These are phyloP conservation scores for Fusarium pilosicola DNA, from an alignment of 2,329 filamentous ascomycete species.

Conservation along the genomic window DNA sequence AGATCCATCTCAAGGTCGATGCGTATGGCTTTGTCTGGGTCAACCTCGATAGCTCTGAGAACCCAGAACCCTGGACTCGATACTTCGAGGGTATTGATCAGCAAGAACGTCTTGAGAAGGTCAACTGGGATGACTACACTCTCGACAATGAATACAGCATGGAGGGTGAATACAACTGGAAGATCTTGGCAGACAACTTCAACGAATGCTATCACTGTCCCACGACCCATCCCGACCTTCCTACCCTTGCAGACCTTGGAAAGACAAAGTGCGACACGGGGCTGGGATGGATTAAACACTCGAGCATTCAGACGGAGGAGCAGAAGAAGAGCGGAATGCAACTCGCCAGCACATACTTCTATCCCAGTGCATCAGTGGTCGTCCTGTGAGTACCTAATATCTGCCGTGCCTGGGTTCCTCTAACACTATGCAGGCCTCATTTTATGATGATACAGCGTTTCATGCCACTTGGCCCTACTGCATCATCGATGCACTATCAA, in stretches of 20 bases:
- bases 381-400: slow-evolving; percentile 19
- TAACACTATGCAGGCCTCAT: not conserved
- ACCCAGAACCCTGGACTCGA: slow-evolving; percentile 61
- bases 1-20: slow-evolving; percentile 63
- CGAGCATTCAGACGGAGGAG: slow-evolving; percentile 19
- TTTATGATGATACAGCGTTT: slow-evolving; percentile 35
- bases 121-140: slow-evolving; percentile 58
- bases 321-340: slow-evolving; percentile 27
- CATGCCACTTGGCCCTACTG: slow-evolving; percentile 8
- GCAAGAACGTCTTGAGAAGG: slow-evolving; percentile 51
- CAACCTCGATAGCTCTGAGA: slow-evolving; percentile 60
- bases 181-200: slow-evolving; percentile 70
- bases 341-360: slow-evolving; percentile 31
- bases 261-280: slow-evolving; percentile 27
- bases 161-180: slow-evolving; percentile 68
- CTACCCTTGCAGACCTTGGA: slow-evolving; percentile 27
- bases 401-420: rapidly evolving
- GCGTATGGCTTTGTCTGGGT: slow-evolving; percentile 66
- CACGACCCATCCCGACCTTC: slow-evolving; percentile 28
- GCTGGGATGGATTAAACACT: slow-evolving; percentile 26
- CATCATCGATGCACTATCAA: slow-evolving; percentile 25
- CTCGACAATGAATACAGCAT: slow-evolving; percentile 67
- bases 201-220: slow-evolving; percentile 57
- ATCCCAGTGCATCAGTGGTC: slow-evolving; percentile 28
- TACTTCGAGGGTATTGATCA: slow-evolving; percentile 60